Percentiles rank a stretch among this genome's conserved stretches.
Conservation (phyloP, 257 asterid genomes). For the Penstemon newberryi region DNA sequence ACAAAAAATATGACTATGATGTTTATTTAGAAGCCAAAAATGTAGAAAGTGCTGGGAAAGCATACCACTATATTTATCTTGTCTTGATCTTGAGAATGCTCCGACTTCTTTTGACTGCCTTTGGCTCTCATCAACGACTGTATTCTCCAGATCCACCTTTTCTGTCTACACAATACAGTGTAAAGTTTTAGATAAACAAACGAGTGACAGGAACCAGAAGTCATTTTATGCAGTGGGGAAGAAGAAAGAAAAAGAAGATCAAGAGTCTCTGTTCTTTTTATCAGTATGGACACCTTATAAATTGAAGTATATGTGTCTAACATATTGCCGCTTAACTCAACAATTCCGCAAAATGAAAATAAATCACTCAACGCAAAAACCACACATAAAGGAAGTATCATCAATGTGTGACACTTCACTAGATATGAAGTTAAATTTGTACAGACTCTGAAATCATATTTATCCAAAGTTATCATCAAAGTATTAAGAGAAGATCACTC, state of each 20-base stretch:
- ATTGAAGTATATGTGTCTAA: not conserved
- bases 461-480: constrained; percentile 23
- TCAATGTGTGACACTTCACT: no score
- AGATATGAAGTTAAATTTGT: no score
- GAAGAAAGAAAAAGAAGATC: not conserved
- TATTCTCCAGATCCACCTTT: constrained; percentile 94
- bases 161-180: constrained; percentile 68
- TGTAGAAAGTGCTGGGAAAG: constrained; percentile 16
- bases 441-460: no score
- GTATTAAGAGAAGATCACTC: not conserved
- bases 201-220: constrained; percentile 18
- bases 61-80: constrained; percentile 85
- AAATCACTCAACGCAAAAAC: constrained; percentile 10
- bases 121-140: constrained; percentile 98
- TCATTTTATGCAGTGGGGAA: constrained; percentile 7
- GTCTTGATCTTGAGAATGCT: constrained; percentile 68
- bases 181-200: constrained; percentile 28
- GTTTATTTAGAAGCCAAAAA: constrained; percentile 10
- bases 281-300: constrained; percentile 19
- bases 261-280: constrained; percentile 18
- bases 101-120: constrained; percentile 69
- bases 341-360: not conserved
- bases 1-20: constrained; percentile 8
- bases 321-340: not conserved
- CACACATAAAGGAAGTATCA: not conserved